Conservation (phyloP, 2,329 filamentous ascomycete genomes). For the Zarea fungicola region DNA sequence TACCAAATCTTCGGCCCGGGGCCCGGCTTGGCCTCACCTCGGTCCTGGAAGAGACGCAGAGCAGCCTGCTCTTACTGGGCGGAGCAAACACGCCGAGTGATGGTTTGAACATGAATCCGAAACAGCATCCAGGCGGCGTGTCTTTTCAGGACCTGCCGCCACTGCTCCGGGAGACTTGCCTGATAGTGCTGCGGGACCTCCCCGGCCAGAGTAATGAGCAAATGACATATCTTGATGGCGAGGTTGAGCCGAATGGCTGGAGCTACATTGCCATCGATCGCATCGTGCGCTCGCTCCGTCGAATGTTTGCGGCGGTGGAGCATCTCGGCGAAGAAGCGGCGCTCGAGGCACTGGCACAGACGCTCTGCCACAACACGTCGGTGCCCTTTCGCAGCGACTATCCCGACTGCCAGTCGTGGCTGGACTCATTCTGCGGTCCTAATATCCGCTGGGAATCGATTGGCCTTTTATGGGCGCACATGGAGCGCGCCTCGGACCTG, state of each 20-base stretch:
- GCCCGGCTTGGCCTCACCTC: slow-evolving; percentile 5
- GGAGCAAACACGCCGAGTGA: background rate
- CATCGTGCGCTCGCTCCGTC: slow-evolving; percentile 29
- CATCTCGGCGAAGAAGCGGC: background rate
- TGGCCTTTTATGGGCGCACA: slow-evolving; percentile 28
- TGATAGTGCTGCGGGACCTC: slow-evolving; percentile 33
- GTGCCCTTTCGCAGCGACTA: slow-evolving; percentile 31
- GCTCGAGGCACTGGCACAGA: slow-evolving; percentile 31
- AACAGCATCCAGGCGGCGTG: background rate
- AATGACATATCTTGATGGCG: slow-evolving; percentile 17
- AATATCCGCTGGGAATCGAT: slow-evolving; percentile 40
- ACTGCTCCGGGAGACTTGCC: slow-evolving; percentile 30
- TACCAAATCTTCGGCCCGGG: background rate
- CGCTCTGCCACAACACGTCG: slow-evolving; percentile 33
- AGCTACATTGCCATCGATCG: slow-evolving; percentile 22
- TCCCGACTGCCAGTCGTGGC: slow-evolving; percentile 31
- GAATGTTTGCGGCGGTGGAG: slow-evolving; percentile 20
- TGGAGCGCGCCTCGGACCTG: slow-evolving; percentile 5
- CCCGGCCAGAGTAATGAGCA: slow-evolving; percentile 23
- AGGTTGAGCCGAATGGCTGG: slow-evolving; percentile 28
- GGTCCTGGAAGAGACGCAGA: slow-evolving; percentile 7
- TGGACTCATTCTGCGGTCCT: slow-evolving; percentile 32
- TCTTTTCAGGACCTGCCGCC: slow-evolving; percentile 18
- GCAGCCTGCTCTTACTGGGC: background rate
- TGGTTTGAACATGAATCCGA: background rate